Conservation (phyloP, 2,329 filamentous ascomycete genomes). For the Apiospora saccharicola region DNA sequence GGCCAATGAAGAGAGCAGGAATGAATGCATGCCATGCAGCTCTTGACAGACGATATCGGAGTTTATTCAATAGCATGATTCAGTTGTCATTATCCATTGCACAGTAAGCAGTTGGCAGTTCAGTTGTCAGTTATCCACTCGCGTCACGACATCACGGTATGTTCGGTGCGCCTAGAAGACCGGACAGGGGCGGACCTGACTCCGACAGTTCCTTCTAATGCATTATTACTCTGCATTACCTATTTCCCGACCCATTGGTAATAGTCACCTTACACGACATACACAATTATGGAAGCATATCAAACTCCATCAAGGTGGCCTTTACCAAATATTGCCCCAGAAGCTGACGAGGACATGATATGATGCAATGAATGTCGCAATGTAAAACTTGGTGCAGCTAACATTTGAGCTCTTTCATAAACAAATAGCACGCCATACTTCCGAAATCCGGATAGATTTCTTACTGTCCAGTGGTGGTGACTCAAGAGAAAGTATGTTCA, state of each 20-base stretch:
- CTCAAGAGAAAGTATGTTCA: not conserved
- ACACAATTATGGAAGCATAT: not conserved
- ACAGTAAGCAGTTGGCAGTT: too few relatives aligned
- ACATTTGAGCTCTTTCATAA: too few relatives aligned
- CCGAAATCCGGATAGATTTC: not conserved
- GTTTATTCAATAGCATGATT: not conserved
- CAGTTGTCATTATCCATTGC: not conserved
- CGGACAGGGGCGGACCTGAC: not conserved
- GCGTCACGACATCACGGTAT: not conserved
- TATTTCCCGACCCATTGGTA: not conserved
- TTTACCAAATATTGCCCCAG: not conserved
- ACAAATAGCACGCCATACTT: not conserved
- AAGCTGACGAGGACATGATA: not conserved
- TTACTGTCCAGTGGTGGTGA: not conserved
- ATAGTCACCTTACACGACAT: not conserved
- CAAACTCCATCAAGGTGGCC: not conserved
- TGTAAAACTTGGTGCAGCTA: too few relatives aligned
- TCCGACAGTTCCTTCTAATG: not conserved
- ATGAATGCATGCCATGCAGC: not conserved
- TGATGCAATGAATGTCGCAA: not conserved
- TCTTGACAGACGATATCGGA: slow-evolving; percentile 1
- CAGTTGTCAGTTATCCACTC: not conserved
- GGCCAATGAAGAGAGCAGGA: not conserved
- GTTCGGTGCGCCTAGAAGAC: not conserved
- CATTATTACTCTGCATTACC: not conserved